phyloP scores from a whole-genome alignment of 768 basidiomycete genomes.

The Rhizopogon sp. region DNA sequence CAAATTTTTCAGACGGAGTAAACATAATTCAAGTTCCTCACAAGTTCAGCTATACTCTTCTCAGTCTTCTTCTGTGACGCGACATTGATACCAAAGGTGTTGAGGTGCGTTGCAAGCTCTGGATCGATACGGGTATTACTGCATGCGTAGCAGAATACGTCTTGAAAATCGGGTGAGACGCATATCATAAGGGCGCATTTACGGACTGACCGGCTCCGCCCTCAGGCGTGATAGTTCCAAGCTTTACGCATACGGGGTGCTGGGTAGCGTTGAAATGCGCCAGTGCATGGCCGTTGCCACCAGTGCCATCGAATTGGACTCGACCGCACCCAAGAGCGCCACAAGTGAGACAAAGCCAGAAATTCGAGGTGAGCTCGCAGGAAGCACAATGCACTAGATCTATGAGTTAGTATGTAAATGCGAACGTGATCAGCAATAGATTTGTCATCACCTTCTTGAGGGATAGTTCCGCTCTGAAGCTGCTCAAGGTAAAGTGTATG shows the following conservation, averaged over 20 bases:
- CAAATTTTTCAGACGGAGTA: not conserved
- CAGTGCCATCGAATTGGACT: slow-evolving; percentile 71
- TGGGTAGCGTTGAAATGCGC: slow-evolving; percentile 65
- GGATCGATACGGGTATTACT: slow-evolving; percentile 81
- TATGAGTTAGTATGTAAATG: slow-evolving; percentile 18
- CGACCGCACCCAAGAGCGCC: slow-evolving; percentile 89
- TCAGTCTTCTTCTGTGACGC: slow-evolving; percentile 82
- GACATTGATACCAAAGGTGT: slow-evolving; percentile 85
- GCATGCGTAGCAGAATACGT: slow-evolving; percentile 92
- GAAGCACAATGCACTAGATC: slow-evolving; percentile 76
- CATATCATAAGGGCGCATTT: not conserved
- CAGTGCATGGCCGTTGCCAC: slow-evolving; percentile 89
- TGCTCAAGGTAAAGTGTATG: slow-evolving; percentile 64
- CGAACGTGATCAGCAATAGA: not conserved
- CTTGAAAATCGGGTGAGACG: slow-evolving; percentile 31
- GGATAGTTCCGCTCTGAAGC: slow-evolving; percentile 17
- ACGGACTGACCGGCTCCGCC: slow-evolving; percentile 70
- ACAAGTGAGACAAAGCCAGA: slow-evolving; percentile 95
- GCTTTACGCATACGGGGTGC: slow-evolving; percentile 84
- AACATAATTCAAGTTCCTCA: slow-evolving; percentile 26
- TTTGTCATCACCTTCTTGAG: slow-evolving; percentile 16
- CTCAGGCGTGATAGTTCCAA: slow-evolving; percentile 96
- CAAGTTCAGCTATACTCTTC: slow-evolving; percentile 94
- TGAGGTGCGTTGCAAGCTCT: slow-evolving; percentile 65
- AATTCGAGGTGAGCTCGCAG: slow-evolving; percentile 85